Base-by-base conservation (phyloP, 2,329 filamentous ascomycete genomes). In the Pezicula rhizophila region DNA sequence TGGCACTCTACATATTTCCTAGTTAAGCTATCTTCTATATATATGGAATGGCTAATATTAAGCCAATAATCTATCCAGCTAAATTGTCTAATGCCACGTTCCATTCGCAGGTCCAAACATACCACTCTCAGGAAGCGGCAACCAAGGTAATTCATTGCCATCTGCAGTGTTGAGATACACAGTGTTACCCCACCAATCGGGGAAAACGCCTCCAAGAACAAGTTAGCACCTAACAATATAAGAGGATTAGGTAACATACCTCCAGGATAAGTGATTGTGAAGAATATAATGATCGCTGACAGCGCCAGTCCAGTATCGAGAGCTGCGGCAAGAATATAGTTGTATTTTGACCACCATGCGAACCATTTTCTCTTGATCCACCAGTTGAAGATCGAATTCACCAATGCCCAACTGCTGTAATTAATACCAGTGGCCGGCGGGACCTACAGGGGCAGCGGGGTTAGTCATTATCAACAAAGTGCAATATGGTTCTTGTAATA, bases 351-450 rank as follows among this genome's bases (percentile, higher is more conserved):
- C 86, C 86, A 89, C 85, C 85, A 89, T 25, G 69, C 75, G 53
- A 80, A 80, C 63, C 79, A 75, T 12, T 75, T 73, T 59, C 78
- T 77, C 64, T 82, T 80, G 61, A 89, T 78, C 60, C 71, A 75
- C 64, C 79, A 80, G 64, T 89, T 85, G 71, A 89, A 89, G 28
- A 85, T 53, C 57, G 79, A 81, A 26, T 85, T 86, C 3, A 89
- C 81, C 48, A 85, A 68, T 15, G 81, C 83, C 85, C 85, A 89
- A 20, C 77, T 76, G 28, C 86, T 76, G 61, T 88, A 90, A 67
- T 87, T 89, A 51, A 89, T 76, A 0, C 84, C 84, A 0, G 84
- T 86, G 1, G 86, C 85, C 0, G 68, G 68, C 4, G 68, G 68
- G 10, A 23, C 23, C 23, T 23, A 5, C 4, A 23, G 2, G 23